phyloP scores from a whole-genome alignment of 2,329 filamentous ascomycete species.

The Harringtonia aguacate region DNA sequence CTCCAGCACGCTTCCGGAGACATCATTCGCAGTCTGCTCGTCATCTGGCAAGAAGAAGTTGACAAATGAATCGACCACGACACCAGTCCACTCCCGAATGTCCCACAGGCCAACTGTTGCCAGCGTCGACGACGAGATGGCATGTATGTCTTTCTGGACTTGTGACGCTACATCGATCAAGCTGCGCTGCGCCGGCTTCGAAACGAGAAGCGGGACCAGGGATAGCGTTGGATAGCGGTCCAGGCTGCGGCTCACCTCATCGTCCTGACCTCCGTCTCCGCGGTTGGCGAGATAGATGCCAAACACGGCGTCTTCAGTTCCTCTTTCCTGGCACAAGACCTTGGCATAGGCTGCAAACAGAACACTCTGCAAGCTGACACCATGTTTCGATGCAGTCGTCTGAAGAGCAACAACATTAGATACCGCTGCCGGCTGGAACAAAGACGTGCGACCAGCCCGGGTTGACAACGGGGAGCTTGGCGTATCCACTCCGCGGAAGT shows the following conservation, averaged over 20 bases:
- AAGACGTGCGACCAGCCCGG: background rate
- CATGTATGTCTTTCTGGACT: constrained; percentile 58
- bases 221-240: constrained; percentile 63
- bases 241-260: constrained; percentile 25
- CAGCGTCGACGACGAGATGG: constrained; percentile 43
- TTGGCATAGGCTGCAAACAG: constrained; percentile 64
- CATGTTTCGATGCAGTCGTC: constrained; percentile 27
- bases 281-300: constrained; percentile 82
- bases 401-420: constrained; percentile 28
- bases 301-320: constrained; percentile 42
- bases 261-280: constrained; percentile 28
- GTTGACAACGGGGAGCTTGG: too few species aligned
- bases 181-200: constrained; percentile 14
- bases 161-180: constrained; percentile 41
- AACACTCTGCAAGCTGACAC: constrained; percentile 60
- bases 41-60: constrained; percentile 57
- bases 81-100: constrained; percentile 63
- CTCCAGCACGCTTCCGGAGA: constrained; percentile 1
- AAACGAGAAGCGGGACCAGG: constrained; percentile 60
- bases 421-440: constrained; percentile 36
- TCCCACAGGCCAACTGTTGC: constrained; percentile 56
- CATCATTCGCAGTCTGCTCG: background rate
- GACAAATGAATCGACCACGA: constrained; percentile 61
- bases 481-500: constrained; percentile 19
- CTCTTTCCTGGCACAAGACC: background rate